A percentile compares a stretch with the other conserved stretches of the same genome.
phyloP scores from a whole-genome alignment of 2,329 filamentous ascomycete species.

The Fusarium sp. region DNA sequence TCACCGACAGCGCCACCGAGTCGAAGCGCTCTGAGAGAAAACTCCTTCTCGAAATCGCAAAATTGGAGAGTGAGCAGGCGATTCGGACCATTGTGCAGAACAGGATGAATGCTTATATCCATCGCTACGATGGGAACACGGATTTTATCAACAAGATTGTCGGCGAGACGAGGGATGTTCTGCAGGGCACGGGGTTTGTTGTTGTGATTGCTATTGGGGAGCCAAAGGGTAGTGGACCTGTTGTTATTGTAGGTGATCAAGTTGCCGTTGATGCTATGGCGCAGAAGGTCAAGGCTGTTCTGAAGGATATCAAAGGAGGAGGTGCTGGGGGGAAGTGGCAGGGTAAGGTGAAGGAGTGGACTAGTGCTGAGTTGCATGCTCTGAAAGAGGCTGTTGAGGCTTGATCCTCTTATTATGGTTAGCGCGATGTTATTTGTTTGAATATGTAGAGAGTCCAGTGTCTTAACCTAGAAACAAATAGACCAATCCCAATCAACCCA shows the following conservation, averaged over 20 bases:
- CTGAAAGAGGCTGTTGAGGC: constrained; percentile 40
- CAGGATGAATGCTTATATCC: constrained; percentile 42
- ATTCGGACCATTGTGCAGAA: constrained; percentile 19
- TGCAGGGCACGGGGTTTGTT: constrained; percentile 27
- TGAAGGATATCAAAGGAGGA: constrained; percentile 48
- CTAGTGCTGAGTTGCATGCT: constrained; percentile 38
- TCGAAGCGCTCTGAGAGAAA: constrained; percentile 46
- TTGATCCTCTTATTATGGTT: not conserved
- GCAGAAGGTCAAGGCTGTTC: constrained; percentile 27
- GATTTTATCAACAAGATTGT: constrained; percentile 51
- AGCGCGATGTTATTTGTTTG: not conserved
- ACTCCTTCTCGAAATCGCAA: constrained; percentile 48
- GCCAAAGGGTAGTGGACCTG: constrained; percentile 39
- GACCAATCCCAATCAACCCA: not conserved
- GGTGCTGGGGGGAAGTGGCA: constrained; percentile 51
- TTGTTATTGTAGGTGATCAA: constrained; percentile 47
- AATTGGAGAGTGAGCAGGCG: constrained; percentile 47
- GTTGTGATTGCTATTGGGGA: constrained; percentile 48
- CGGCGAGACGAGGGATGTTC: constrained; percentile 39
- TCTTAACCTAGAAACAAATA: not conserved
- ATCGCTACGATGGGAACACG: constrained; percentile 43
- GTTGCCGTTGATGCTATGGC: constrained; percentile 36
- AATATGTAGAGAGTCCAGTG: not conserved
- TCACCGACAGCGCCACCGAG: constrained; percentile 36
- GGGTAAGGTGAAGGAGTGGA: constrained; percentile 50